Conservation (phyloP, 1,284 basidiomycete genomes). For the Sporisorium iseilematis-ciliati region DNA sequence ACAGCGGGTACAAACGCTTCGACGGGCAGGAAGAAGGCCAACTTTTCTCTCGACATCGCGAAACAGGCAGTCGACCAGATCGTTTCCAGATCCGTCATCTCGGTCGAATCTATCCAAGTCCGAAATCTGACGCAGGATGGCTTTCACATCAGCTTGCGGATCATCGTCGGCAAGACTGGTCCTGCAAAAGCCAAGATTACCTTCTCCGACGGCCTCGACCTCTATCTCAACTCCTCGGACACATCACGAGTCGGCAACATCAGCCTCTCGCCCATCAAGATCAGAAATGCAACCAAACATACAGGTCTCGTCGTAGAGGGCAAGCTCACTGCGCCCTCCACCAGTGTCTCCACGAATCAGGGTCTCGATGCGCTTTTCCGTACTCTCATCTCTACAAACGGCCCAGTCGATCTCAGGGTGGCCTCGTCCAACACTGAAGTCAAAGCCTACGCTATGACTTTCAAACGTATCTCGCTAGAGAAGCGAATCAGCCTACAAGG, state of each 20-base stretch:
- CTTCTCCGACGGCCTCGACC: constrained; percentile 47
- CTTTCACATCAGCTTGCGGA: constrained; percentile 25
- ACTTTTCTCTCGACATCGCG: constrained; percentile 36
- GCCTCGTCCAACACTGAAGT: constrained; percentile 38
- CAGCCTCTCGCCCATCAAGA: constrained; percentile 33
- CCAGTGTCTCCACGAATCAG: neutral
- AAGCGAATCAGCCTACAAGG: constrained; percentile 50
- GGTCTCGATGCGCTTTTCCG: constrained; percentile 37
- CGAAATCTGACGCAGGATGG: constrained; percentile 26
- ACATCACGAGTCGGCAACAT: constrained; percentile 27
- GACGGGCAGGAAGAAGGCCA: constrained; percentile 6
- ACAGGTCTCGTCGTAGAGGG: constrained; percentile 32
- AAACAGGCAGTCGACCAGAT: constrained; percentile 45
- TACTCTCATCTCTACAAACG: constrained; percentile 21
- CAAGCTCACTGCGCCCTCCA: constrained; percentile 1
- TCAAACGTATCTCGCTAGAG: constrained; percentile 46
- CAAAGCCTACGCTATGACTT: constrained; percentile 58
- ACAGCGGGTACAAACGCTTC: neutral
- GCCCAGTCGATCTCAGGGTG: constrained; percentile 17
- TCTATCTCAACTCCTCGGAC: constrained; percentile 33
- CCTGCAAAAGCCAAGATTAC: constrained; percentile 51
- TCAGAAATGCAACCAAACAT: constrained; percentile 25
- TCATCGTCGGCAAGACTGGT: constrained; percentile 40
- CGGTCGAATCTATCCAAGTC: constrained; percentile 33
- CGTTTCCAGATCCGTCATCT: constrained; percentile 36